Evolutionary conservation across 2,329 filamentous ascomycete genomes (phyloP).

Genomic region (Amylocarpus encephaloides): DNA sequence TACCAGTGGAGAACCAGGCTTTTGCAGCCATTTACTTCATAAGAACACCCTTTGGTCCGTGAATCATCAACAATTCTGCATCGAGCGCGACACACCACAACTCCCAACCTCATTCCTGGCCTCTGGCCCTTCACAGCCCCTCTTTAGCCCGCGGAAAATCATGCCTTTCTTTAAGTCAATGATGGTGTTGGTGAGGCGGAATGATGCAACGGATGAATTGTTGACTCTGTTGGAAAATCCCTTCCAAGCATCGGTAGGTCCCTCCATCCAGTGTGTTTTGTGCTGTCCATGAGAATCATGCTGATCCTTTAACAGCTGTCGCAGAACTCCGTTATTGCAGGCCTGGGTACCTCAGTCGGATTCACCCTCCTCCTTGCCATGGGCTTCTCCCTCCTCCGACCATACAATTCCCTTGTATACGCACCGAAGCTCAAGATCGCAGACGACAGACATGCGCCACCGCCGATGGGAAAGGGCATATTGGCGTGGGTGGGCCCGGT

Average conservation of each 20-base stretch:
- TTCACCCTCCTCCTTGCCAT: conserved; percentile 68
- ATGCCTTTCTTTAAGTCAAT: conserved; percentile 19
- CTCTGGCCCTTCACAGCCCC: conserved; percentile 29
- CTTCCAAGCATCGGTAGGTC: conserved; percentile 23
- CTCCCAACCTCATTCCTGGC: conserved; percentile 19
- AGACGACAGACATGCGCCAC: conserved; percentile 83
- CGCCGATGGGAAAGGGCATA: conserved; percentile 76
- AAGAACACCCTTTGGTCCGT: too few species aligned
- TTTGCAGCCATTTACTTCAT: too few species aligned
- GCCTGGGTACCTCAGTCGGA: conserved; percentile 72
- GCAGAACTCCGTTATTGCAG: conserved; percentile 64
- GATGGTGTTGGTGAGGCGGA: conserved; percentile 16
- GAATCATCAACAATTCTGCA: not conserved
- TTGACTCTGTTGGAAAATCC: conserved; percentile 28
- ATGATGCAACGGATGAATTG: conserved; percentile 21
- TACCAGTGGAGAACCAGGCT: too few species aligned
- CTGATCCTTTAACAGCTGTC: conserved; percentile 23
- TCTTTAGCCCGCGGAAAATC: conserved; percentile 18
- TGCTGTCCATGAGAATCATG: not conserved
- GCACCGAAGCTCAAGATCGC: conserved; percentile 90
- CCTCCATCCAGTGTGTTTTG: not conserved
- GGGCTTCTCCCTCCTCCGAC: conserved; percentile 81
- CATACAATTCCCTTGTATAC: conserved; percentile 88
- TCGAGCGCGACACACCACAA: not conserved
- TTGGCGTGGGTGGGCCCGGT: conserved; percentile 83